phyloP scores from a whole-genome alignment of 495 filamentous ascomycete species.

The Aeminium ludgeri region DNA sequence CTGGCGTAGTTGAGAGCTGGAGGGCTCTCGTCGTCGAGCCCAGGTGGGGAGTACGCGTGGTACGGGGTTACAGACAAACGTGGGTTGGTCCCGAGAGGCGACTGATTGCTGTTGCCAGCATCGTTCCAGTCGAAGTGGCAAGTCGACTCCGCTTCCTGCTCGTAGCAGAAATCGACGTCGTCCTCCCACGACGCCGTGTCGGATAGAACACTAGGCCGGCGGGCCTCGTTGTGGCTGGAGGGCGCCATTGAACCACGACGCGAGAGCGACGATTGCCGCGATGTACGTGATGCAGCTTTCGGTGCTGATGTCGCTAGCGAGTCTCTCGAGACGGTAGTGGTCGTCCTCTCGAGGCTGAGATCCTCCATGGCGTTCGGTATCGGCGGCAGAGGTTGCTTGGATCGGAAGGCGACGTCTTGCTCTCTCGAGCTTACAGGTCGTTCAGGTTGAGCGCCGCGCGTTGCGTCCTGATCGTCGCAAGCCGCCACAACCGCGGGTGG shows the following conservation, averaged over 20 bases:
- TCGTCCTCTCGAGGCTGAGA: too few species aligned
- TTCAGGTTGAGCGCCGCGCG: too few species aligned
- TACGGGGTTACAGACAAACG: too few species aligned
- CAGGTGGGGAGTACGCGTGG: too few species aligned
- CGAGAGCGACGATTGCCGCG: background rate
- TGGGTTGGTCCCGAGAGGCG: too few species aligned
- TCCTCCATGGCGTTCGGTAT: too few species aligned
- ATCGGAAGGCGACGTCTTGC: background rate
- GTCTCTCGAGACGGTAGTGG: background rate
- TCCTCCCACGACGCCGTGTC: conserved; percentile 78
- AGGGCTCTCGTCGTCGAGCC: too few species aligned
- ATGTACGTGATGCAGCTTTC: conserved; percentile 1
- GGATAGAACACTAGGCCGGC: conserved; percentile 22
- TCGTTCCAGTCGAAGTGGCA: conserved; percentile 78
- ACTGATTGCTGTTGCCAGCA: background rate
- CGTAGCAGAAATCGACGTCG: conserved; percentile 88
- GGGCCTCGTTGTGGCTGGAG: conserved; percentile 11
- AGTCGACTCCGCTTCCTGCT: conserved; percentile 74
- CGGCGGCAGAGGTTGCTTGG: conserved; percentile 6
- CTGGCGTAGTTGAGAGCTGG: too few species aligned
- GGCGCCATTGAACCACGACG: background rate
- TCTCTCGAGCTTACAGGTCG: too few species aligned
- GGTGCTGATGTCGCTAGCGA: conserved; percentile 1
- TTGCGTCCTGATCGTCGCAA: too few species aligned
- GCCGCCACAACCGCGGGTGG: too few species aligned